phyloP scores from a whole-genome alignment of 306 rosid genomes.

The Abrus pulchellus region DNA sequence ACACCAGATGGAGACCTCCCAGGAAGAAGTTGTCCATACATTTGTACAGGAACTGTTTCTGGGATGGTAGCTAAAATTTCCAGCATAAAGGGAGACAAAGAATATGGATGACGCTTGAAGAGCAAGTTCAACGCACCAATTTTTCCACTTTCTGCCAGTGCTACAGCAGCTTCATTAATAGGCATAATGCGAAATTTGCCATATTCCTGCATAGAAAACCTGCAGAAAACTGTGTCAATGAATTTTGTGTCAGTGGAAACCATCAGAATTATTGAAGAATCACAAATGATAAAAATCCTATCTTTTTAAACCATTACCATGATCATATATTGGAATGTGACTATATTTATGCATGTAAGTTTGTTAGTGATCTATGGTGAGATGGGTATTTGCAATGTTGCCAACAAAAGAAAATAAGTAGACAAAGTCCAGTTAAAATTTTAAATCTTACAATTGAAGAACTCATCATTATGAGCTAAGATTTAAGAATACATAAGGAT shows the following conservation, averaged over 20 bases:
- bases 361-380: constrained; percentile 6
- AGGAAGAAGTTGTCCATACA: constrained; percentile 94
- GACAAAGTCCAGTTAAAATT: constrained; percentile 9
- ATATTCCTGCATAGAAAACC: constrained; percentile 98
- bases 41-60: constrained; percentile 90
- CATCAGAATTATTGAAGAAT: constrained; percentile 53
- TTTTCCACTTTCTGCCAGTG: constrained; percentile 93
- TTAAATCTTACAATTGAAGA: constrained; percentile 33
- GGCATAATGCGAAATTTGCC: constrained; percentile 84
- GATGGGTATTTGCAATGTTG: constrained; percentile 1
- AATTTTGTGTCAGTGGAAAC: constrained; percentile 68
- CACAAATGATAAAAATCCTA: constrained; percentile 32
- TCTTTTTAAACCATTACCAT: constrained; percentile 2
- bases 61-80: constrained; percentile 89
- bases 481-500: constrained; percentile 35
- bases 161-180: constrained; percentile 74
- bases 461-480: background rate
- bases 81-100: constrained; percentile 75
- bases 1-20: constrained; percentile 79
- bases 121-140: constrained; percentile 92
- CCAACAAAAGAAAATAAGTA: constrained; percentile 21
- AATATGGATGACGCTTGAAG: constrained; percentile 93
- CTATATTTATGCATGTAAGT: constrained; percentile 1
- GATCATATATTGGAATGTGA: constrained; percentile 13
- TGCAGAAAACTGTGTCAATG: constrained; percentile 81